phyloP scores from a whole-genome alignment of 2,329 filamentous ascomycete species.

The Exophiala aquamarina region DNA sequence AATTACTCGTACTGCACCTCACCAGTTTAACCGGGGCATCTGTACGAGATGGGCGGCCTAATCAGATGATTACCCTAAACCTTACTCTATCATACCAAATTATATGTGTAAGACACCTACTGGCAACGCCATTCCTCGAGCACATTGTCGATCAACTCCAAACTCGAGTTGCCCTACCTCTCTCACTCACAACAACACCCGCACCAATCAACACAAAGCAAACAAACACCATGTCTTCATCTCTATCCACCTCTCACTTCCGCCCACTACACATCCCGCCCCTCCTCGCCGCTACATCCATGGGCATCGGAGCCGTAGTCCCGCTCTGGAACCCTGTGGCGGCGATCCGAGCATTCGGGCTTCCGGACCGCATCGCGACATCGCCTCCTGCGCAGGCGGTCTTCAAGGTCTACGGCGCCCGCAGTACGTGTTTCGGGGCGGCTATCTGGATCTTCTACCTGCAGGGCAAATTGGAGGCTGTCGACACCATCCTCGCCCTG shows the following conservation, averaged over 20 bases:
- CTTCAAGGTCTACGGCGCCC: neutral
- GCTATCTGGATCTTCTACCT: constrained; percentile 23
- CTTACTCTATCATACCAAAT: too few relatives aligned
- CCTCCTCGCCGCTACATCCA: neutral
- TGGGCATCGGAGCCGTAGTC: neutral
- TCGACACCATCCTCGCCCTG: constrained; percentile 27
- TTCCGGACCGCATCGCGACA: constrained; percentile 1
- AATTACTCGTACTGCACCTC: too few relatives aligned
- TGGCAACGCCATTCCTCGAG: too few relatives aligned
- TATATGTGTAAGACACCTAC: too few relatives aligned
- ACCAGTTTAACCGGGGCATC: too few relatives aligned
- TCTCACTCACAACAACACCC: too few relatives aligned
- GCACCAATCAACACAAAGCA: too few relatives aligned
- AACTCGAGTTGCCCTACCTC: too few relatives aligned
- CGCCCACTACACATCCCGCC: neutral
- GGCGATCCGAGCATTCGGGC: constrained; percentile 3
- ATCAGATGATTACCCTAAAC: too few relatives aligned
- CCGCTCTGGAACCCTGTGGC: constrained; percentile 1
- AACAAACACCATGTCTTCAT: too few relatives aligned
- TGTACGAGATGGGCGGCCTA: too few relatives aligned
- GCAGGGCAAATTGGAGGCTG: constrained; percentile 25
- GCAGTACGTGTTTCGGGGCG: neutral
- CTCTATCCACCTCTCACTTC: neutral
- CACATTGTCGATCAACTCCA: too few relatives aligned
- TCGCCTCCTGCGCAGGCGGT: neutral